These are phyloP conservation scores for Beauveria caledonica DNA, from an alignment of 2,329 filamentous ascomycete genomes.

Conservation along the genomic window DNA sequence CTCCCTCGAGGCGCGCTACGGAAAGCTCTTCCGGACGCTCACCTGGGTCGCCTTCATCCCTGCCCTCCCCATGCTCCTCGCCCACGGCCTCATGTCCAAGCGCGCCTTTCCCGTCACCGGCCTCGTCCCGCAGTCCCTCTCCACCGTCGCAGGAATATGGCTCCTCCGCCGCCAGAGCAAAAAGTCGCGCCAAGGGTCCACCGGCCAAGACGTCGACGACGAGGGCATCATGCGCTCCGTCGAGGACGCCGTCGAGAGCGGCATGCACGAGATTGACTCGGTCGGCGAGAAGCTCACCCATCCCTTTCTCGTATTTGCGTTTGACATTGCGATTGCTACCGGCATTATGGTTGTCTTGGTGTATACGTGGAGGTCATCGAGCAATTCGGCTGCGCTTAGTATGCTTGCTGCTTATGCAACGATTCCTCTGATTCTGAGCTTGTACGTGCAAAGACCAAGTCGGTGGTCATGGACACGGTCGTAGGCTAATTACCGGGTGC, in stretches of 20 bases:
- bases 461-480: background rate
- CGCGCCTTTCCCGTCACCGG: conserved; percentile 41
- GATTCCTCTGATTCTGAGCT: conserved; percentile 32
- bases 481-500: background rate
- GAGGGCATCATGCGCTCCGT: conserved; percentile 6
- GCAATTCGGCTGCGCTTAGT: conserved; percentile 22
- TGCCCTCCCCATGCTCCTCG: conserved; percentile 31
- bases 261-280: conserved; percentile 1
- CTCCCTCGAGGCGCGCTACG: conserved; percentile 11
- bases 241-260: conserved; percentile 10
- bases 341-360: conserved; percentile 31
- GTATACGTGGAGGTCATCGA: conserved; percentile 30
- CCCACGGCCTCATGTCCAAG: conserved; percentile 56
- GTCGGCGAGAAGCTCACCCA: conserved; percentile 16
- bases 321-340: conserved; percentile 28
- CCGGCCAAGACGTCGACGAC: background rate
- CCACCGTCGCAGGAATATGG: conserved; percentile 21
- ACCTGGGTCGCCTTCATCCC: conserved; percentile 29
- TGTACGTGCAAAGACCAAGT: conserved; percentile 23
- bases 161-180: conserved; percentile 14
- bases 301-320: conserved; percentile 30
- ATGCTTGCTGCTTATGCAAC: conserved; percentile 36
- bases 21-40: conserved; percentile 25
- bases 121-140: conserved; percentile 31
- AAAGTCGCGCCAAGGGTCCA: background rate